phyloP scores from a whole-genome alignment of 1,284 basidiomycete genomes.

The Cryptococcus depauperatus region DNA sequence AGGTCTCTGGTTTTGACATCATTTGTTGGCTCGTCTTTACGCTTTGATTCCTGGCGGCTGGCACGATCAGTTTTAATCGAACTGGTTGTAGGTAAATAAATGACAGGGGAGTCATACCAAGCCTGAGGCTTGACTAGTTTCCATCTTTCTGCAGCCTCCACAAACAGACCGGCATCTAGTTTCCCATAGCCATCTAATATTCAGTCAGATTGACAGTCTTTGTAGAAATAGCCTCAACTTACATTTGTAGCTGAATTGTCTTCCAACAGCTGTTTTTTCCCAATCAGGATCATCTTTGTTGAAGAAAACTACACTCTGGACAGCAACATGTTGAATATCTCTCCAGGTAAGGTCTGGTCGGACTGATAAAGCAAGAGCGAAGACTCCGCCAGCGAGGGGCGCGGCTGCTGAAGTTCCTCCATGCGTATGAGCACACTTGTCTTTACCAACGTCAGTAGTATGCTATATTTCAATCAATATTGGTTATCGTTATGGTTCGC shows the following conservation, averaged over 20 bases:
- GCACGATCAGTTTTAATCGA: slow-evolving; percentile 8
- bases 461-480: slow-evolving; percentile 52
- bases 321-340: slow-evolving; percentile 86
- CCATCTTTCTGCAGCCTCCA: slow-evolving; percentile 76
- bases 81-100: slow-evolving; percentile 51
- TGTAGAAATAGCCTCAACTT: slow-evolving; percentile 5
- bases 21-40: neutral
- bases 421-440: slow-evolving; percentile 73
- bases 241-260: slow-evolving; percentile 88
- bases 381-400: slow-evolving; percentile 85
- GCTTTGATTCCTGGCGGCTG: slow-evolving; percentile 1
- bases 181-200: slow-evolving; percentile 70
- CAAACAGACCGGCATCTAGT: slow-evolving; percentile 73
- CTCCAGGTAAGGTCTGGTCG: slow-evolving; percentile 91
- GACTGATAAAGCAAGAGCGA: slow-evolving; percentile 75
- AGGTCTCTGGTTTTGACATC: too few relatives aligned
- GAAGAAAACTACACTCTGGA: slow-evolving; percentile 68
- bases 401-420: slow-evolving; percentile 98
- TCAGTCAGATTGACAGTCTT: neutral
- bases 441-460: slow-evolving; percentile 85
- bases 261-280: slow-evolving; percentile 73
- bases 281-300: slow-evolving; percentile 91
- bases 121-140: slow-evolving; percentile 87
- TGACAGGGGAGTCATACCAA: slow-evolving; percentile 68
- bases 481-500: too few relatives aligned